These are phyloP conservation scores for Amanita pseudoporphyria DNA, from an alignment of 768 basidiomycete species.

Conservation along the genomic window DNA sequence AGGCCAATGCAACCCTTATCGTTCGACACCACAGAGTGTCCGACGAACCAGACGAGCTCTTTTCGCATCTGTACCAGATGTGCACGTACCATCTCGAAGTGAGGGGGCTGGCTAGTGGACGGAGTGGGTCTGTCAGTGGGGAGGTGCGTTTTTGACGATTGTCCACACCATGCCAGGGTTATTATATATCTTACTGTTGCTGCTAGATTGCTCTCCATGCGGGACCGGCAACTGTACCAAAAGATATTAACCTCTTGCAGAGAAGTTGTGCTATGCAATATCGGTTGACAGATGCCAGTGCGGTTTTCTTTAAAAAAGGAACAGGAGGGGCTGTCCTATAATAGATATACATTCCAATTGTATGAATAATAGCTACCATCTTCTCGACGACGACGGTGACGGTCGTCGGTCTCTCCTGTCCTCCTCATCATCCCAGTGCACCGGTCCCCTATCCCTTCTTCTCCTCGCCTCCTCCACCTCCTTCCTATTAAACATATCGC, in stretches of 20 bases:
- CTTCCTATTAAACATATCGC: constrained; percentile 58
- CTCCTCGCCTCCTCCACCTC: constrained; percentile 70
- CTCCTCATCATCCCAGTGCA: background rate
- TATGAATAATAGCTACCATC: background rate
- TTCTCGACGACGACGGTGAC: background rate
- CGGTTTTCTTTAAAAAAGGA: constrained; percentile 65
- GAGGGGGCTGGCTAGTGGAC: constrained; percentile 58
- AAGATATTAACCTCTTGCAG: constrained; percentile 31
- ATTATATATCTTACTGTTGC: too few species aligned
- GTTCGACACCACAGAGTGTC: constrained; percentile 57
- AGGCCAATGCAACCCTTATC: constrained; percentile 47
- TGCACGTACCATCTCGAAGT: constrained; percentile 68
- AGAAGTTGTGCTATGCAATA: constrained; percentile 60
- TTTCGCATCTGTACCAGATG: constrained; percentile 49
- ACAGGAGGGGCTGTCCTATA: constrained; percentile 57
- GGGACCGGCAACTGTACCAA: constrained; percentile 30
- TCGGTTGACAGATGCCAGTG: constrained; percentile 53
- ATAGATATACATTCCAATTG: background rate
- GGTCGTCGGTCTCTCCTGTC: background rate
- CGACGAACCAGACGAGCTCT: constrained; percentile 48
- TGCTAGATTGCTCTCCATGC: constrained; percentile 52
- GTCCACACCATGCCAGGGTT: constrained; percentile 2
- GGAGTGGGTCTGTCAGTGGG: constrained; percentile 71
- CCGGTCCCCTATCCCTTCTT: constrained; percentile 20
- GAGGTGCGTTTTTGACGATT: constrained; percentile 35